Percentiles rank a stretch among this genome's conserved stretches.
phyloP scores from a whole-genome alignment of 495 filamentous ascomycete genomes.

The Oidiodendron maius region DNA sequence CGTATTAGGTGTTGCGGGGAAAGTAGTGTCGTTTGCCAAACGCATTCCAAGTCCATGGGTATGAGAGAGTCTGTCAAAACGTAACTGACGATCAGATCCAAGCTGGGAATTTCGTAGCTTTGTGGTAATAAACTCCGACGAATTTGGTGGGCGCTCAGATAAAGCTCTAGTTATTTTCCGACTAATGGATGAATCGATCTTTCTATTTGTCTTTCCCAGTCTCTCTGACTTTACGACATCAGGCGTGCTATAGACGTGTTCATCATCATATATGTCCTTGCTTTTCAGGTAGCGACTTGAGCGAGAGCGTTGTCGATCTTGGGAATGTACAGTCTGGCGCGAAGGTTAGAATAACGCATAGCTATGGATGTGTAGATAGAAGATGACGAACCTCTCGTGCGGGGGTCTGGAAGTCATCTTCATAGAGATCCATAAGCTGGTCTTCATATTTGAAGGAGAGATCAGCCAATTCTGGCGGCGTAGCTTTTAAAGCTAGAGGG shows the following conservation, averaged over 20 bases:
- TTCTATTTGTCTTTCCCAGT: constrained; percentile 1
- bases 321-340: background rate
- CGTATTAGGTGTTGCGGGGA: constrained; percentile 43
- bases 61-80: background rate
- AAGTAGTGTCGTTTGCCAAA: constrained; percentile 19
- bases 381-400: constrained; percentile 4
- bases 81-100: background rate
- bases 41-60: constrained; percentile 18
- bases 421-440: constrained; percentile 27
- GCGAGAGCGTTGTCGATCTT: background rate
- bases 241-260: background rate
- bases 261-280: background rate
- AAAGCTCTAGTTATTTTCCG: constrained; percentile 4
- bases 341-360: too few relatives aligned
- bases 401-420: background rate
- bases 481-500: constrained; percentile 76
- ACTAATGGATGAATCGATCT: constrained; percentile 1
- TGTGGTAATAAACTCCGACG: background rate
- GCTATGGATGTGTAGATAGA: too few relatives aligned
- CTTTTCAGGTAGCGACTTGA: background rate
- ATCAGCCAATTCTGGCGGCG: constrained; percentile 66
- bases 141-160: background rate
- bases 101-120: constrained; percentile 1
- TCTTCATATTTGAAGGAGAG: constrained; percentile 69
- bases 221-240: background rate